These are phyloP conservation scores for Carex littledalei DNA, from an alignment of 176 grass and related monocot species.

Conservation along the genomic window DNA sequence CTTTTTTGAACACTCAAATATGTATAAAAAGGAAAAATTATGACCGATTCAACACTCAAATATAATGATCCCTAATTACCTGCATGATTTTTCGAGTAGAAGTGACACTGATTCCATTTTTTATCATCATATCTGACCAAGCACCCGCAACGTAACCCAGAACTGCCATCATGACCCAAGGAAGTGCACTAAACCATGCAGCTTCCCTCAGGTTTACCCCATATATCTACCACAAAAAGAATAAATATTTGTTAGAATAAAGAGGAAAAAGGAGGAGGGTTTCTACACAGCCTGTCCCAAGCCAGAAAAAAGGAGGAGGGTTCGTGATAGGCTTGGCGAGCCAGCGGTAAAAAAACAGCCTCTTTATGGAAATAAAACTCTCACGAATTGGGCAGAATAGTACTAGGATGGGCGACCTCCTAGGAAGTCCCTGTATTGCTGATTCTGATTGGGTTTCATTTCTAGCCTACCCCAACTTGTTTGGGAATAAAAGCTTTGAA, in stretches of 20 bases:
- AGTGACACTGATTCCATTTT: slow-evolving; percentile 68
- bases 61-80: slow-evolving; percentile 29
- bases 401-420: too few species aligned
- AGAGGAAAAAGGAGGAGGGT: not conserved
- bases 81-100: slow-evolving; percentile 94
- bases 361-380: too few species aligned
- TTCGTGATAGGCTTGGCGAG: too few species aligned
- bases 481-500: not conserved
- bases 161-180: slow-evolving; percentile 98
- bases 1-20: not conserved
- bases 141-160: slow-evolving; percentile 83
- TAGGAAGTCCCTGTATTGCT: too few species aligned
- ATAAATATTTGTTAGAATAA: slow-evolving; percentile 8
- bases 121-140: slow-evolving; percentile 67
- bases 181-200: slow-evolving; percentile 98
- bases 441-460: too few species aligned
- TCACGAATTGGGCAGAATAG: too few species aligned
- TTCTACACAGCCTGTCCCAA: too few species aligned
- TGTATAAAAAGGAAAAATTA: not conserved
- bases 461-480: too few species aligned
- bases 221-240: slow-evolving; percentile 55
- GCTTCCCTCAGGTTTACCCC: slow-evolving; percentile 88
- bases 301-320: too few species aligned
- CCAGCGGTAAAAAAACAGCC: too few species aligned
- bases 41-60: not conserved